Conservation (phyloP, 129 eudicot species). For the Flaveria trinervia region DNA sequence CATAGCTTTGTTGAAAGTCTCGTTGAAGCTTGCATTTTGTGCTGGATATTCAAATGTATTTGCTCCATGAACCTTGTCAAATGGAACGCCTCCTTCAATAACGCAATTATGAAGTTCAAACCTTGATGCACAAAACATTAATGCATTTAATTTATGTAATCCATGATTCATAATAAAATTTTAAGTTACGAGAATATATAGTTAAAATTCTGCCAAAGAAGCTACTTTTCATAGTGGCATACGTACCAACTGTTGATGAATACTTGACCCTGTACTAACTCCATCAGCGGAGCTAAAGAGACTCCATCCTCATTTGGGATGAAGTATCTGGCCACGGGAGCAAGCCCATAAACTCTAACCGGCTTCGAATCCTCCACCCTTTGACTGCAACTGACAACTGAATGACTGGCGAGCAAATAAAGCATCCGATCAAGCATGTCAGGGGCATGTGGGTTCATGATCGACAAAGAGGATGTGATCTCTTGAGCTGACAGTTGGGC, state of each 20-base stretch:
- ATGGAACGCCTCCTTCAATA: constrained; percentile 32
- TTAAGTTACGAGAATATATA: too few species aligned
- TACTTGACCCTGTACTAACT: not conserved
- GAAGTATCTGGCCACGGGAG: not conserved
- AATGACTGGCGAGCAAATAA: not conserved
- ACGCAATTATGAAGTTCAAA: constrained; percentile 30
- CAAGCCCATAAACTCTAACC: not conserved
- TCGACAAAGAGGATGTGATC: not conserved
- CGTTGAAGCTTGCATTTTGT: constrained; percentile 21
- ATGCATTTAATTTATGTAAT: not conserved
- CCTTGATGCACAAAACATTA: constrained; percentile 5
- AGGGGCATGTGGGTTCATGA: not conserved
- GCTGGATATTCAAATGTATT: constrained; percentile 29
- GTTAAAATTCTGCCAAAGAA: too few species aligned
- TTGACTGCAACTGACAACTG: constrained; percentile 2
- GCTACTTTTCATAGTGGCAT: not conserved
- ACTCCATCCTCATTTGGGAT: constrained; percentile 1
- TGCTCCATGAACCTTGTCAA: constrained; percentile 34
- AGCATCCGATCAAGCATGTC: constrained; percentile 10
- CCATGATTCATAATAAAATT: too few species aligned
- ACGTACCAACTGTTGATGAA: not conserved
- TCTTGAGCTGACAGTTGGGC: not conserved
- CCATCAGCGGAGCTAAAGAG: not conserved
- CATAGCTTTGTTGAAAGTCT: constrained; percentile 36
- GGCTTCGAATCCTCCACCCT: not conserved